Evolutionary conservation across 78 protist genomes (phyloP).

Genomic region (Dictyostelium firmibasis): DNA sequence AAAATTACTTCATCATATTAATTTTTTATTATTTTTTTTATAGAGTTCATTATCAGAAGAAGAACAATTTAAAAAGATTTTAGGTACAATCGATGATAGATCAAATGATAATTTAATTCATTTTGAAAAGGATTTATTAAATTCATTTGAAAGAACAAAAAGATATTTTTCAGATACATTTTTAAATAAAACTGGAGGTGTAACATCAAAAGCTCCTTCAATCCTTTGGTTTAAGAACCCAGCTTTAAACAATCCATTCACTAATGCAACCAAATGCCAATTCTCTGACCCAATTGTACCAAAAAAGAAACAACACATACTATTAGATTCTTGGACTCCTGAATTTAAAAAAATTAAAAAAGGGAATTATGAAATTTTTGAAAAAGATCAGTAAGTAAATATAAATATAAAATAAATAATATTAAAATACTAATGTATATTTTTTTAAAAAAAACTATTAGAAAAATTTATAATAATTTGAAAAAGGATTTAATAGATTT

Average conservation of each 20-base stretch:
- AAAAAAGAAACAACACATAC: conserved; percentile 1
- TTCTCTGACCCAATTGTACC: background rate
- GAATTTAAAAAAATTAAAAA: conserved; percentile 30
- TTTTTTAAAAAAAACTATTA: background rate
- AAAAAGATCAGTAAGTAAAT: conserved; percentile 9
- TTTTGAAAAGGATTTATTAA: conserved; percentile 44
- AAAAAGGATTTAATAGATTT: conserved; percentile 28
- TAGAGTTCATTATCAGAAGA: conserved; percentile 7
- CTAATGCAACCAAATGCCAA: background rate
- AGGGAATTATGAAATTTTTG: conserved; percentile 22
- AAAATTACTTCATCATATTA: background rate
- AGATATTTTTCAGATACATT: conserved; percentile 9
- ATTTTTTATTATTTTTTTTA: background rate
- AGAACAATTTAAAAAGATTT: conserved; percentile 29
- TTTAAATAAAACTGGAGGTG: conserved; percentile 60
- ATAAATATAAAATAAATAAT: background rate
- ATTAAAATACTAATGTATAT: background rate
- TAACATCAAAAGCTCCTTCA: conserved; percentile 1
- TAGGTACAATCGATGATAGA: background rate
- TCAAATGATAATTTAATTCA: background rate
- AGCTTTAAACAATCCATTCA: conserved; percentile 31
- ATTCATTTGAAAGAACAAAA: conserved; percentile 43
- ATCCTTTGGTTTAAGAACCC: conserved; percentile 70
- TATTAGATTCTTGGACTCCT: background rate
- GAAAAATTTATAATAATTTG: background rate